Evolutionary conservation across 2,329 filamentous ascomycete genomes (phyloP).

Genomic region (Aulographum hederae): DNA sequence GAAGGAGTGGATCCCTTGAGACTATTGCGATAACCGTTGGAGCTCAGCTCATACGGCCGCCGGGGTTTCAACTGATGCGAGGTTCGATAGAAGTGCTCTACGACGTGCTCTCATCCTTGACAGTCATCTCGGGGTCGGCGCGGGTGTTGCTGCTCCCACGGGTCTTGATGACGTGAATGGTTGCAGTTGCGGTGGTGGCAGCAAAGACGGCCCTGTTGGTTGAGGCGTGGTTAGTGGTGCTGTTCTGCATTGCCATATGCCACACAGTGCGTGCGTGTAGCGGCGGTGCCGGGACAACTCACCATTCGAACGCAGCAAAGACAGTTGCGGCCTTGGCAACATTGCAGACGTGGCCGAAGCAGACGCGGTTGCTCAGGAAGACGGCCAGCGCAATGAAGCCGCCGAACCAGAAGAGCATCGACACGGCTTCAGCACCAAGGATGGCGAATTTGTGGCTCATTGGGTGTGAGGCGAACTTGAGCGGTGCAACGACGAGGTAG

Average conservation of each 20-base stretch:
- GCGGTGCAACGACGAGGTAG: conserved; percentile 31
- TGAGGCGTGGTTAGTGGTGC: neutral
- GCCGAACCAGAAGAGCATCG: conserved; percentile 79
- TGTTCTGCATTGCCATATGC: neutral
- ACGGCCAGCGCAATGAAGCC: conserved; percentile 65
- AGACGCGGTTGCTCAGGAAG: conserved; percentile 38
- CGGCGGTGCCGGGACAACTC: conserved; percentile 7
- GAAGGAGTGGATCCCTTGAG: too few species aligned
- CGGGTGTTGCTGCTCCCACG: neutral
- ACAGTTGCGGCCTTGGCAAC: conserved; percentile 44
- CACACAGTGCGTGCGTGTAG: too few species aligned
- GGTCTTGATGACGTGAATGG: conserved; percentile 3
- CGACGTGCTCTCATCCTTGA: too few species aligned
- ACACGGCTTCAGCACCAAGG: conserved; percentile 49
- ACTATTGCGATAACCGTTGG: too few species aligned
- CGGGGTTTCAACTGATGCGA: too few species aligned
- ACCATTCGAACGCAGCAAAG: conserved; percentile 49
- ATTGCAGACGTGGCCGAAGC: conserved; percentile 37
- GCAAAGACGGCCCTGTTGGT: conserved; percentile 4
- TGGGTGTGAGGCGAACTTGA: conserved; percentile 11
- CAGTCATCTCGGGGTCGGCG: neutral
- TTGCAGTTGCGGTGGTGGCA: conserved; percentile 3
- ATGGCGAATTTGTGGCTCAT: conserved; percentile 47
- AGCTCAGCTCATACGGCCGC: too few species aligned
- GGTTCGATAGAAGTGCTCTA: too few species aligned